Evolutionary conservation across 1,284 basidiomycete species (phyloP).

Genomic region (Ganoderma lingzhi): DNA sequence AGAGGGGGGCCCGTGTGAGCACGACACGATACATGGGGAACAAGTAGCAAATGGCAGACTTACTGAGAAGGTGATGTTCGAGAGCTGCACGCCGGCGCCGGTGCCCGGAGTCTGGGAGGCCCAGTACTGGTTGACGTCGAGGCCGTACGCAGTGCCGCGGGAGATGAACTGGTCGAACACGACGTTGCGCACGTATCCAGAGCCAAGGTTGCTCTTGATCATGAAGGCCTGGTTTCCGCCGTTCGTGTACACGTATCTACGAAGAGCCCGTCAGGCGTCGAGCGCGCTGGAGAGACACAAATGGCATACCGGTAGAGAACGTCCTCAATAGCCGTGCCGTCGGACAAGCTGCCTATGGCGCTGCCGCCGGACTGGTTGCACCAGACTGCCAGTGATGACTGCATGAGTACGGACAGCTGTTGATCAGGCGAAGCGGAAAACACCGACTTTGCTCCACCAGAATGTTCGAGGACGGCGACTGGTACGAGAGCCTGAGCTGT

Average conservation of each 20-base stretch:
- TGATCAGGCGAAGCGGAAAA: too few relatives aligned
- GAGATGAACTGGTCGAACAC: slow-evolving; percentile 45
- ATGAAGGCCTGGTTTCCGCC: slow-evolving; percentile 48
- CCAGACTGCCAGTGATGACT: slow-evolving; percentile 40
- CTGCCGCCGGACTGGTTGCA: slow-evolving; percentile 48
- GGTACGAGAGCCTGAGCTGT: neutral
- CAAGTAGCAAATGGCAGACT: too few relatives aligned
- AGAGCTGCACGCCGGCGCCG: slow-evolving; percentile 42
- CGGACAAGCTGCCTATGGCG: slow-evolving; percentile 45
- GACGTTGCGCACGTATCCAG: slow-evolving; percentile 45
- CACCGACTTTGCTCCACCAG: slow-evolving; percentile 43
- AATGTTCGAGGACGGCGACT: slow-evolving; percentile 44
- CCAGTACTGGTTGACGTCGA: slow-evolving; percentile 46
- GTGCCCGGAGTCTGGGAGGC: slow-evolving; percentile 32
- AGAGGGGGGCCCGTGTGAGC: too few relatives aligned
- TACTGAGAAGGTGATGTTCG: slow-evolving; percentile 42
- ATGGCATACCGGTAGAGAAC: slow-evolving; percentile 39
- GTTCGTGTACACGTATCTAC: slow-evolving; percentile 43
- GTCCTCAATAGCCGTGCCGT: slow-evolving; percentile 43
- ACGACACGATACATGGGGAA: too few relatives aligned
- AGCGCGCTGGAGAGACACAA: neutral
- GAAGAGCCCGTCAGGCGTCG: neutral
- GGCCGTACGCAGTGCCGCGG: slow-evolving; percentile 43
- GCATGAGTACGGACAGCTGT: neutral
- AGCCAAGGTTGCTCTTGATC: slow-evolving; percentile 47